Conservation (phyloP, 2,329 filamentous ascomycete genomes). For the Ophiocordyceps sinensis region DNA sequence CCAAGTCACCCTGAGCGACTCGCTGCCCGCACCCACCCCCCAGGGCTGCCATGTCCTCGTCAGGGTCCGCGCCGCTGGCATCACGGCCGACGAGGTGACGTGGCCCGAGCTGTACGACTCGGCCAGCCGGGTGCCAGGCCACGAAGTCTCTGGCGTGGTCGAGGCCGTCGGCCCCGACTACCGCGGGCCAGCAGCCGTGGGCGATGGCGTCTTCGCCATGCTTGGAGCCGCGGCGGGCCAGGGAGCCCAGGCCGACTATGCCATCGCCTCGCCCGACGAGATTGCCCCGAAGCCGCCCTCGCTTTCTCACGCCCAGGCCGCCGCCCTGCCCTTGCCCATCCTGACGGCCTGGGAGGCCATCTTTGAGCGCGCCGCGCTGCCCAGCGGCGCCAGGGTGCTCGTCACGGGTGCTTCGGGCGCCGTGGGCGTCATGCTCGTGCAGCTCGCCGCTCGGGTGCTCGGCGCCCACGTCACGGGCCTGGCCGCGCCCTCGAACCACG, state of each 20-base stretch:
- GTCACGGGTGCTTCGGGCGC: constrained; percentile 17
- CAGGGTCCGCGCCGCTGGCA: constrained; percentile 15
- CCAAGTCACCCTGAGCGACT: constrained; percentile 4
- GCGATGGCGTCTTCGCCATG: constrained; percentile 15
- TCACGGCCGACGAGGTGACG: constrained; percentile 18
- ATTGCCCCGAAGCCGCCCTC: constrained; percentile 8
- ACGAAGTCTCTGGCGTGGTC: constrained; percentile 20
- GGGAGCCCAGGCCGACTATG: constrained; percentile 15
- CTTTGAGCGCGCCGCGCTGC: constrained; percentile 6
- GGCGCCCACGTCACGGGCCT: constrained; percentile 13
- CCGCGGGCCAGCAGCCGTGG: constrained; percentile 5
- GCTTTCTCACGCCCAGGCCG: constrained; percentile 10
- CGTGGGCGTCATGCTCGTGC: constrained; percentile 14
- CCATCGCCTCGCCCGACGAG: constrained; percentile 4
- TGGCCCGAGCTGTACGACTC: constrained; percentile 19
- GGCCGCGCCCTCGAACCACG: constrained; percentile 9
- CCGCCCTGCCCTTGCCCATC: constrained; percentile 16
- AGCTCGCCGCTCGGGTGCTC: constrained; percentile 10
- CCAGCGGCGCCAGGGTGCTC: constrained; percentile 8
- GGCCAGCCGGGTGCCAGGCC: constrained; percentile 15
- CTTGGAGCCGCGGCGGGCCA: constrained; percentile 8
- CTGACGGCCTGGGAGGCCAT: constrained; percentile 16
- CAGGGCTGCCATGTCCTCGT: constrained; percentile 12
- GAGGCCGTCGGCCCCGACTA: constrained; percentile 10
- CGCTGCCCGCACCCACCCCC: constrained; percentile 7